Base-by-base conservation (phyloP, 202 grass and related monocot genomes). In the Bolboschoenoplectus hybrid region DNA sequence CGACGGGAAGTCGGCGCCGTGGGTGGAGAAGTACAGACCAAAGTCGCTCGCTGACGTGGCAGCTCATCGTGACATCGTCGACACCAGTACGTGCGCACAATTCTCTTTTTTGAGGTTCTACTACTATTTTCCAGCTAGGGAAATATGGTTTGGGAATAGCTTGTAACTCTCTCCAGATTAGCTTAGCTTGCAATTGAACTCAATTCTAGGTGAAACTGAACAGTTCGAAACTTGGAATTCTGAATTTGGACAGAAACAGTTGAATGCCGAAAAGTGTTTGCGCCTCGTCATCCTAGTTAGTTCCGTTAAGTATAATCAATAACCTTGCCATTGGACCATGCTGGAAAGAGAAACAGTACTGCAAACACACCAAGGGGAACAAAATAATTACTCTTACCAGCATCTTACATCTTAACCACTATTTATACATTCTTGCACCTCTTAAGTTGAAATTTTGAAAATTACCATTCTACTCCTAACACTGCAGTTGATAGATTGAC, bases 11-110 rank as follows among this genome's bases (percentile, higher is more conserved):
- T 91, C 93, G 26, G 90, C 89, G 32, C 97, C 97, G 35, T 98
- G 93, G 96, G 91, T 98, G 4, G 96, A 98, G 86, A 98, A 95
- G 89, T 98, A 95, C 86, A 90, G 93, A 1, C 97, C 97, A 60
- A 90, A 96, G 85, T 96, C 93, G 67, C 93, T 98, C 51, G 91
- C 91, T 49, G 97, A 98, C 80, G 97, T 96, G 56, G 97, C 97
- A 53, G 93, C 93, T 47, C 97, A 98, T 87, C 93, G 93, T 67
- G 93, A 98, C 88, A 98, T 98, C 83, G 86, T 98, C 36, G 93
- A 98, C 70, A 96, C 93, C 5, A 98, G 96, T 98, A 90, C 82
- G 93, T 85, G 26, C 4, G 11, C 38, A 12, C 16, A 3, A 0
- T 16, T 34, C 26, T n/a, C 3, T 34, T 35, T 9, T 26, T 3